Evolutionary conservation across 139 green algal species (phyloP).

Genomic region (Spirogloea muscicola): DNA sequence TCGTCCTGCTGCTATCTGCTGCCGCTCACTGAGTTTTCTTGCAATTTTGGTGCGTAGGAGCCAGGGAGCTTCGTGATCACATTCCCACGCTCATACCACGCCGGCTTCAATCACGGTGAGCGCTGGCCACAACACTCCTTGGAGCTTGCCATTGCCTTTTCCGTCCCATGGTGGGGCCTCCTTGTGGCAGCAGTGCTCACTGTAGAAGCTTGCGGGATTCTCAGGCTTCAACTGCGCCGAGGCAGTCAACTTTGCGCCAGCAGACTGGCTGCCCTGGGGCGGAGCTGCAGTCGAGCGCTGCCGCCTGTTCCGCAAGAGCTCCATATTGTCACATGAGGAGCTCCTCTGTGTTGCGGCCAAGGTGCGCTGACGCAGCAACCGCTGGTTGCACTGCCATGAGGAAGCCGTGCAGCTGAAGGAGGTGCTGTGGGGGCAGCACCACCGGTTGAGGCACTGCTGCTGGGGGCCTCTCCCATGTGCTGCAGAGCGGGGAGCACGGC

Average conservation of each 20-base stretch:
- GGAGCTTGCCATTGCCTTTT: not conserved
- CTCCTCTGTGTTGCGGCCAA: conserved; percentile 50
- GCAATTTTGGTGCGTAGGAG: conserved; percentile 54
- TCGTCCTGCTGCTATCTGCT: not conserved
- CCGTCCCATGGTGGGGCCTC: not conserved
- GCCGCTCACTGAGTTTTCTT: conserved; percentile 1
- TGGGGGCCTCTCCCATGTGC: not conserved
- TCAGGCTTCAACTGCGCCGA: conserved; percentile 78
- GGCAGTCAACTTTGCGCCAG: conserved; percentile 82
- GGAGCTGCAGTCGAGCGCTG: conserved; percentile 40
- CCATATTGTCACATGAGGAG: conserved; percentile 62
- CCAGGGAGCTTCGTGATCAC: conserved; percentile 80
- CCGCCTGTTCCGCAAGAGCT: conserved; percentile 27
- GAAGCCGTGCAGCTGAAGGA: not conserved
- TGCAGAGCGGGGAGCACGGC: conserved; percentile 19
- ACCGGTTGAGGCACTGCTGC: too few species aligned
- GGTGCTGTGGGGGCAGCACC: too few species aligned
- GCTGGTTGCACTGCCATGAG: not conserved
- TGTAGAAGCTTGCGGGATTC: too few species aligned
- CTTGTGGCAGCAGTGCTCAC: too few species aligned
- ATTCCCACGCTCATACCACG: conserved; percentile 82
- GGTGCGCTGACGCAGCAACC: not conserved
- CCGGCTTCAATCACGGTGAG: conserved; percentile 69
- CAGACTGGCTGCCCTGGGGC: conserved; percentile 68
- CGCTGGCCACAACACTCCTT: not conserved